Evolutionary conservation across 495 filamentous ascomycete species (phyloP).

Genomic region (Penicillium alfredii): DNA sequence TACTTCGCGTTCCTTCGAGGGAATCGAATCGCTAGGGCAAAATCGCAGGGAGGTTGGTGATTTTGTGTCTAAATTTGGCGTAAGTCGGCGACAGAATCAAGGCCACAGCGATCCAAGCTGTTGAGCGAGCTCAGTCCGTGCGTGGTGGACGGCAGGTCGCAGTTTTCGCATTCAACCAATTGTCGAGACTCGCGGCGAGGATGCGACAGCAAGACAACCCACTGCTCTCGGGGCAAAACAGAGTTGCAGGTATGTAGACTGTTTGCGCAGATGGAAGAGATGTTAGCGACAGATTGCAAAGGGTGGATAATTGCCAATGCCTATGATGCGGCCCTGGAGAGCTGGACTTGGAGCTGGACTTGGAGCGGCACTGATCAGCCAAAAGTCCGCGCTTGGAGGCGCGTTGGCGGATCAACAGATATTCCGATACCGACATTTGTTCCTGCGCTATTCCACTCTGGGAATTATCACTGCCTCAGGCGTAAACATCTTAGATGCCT

Average conservation of each 20-base stretch:
- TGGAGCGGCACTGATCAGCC: conserved; percentile 25
- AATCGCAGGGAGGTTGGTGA: neutral
- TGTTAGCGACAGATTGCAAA: conserved; percentile 4
- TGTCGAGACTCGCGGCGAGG: conserved; percentile 1
- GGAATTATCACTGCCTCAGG: conserved; percentile 1
- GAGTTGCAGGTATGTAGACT: neutral
- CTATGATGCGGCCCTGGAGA: conserved; percentile 17
- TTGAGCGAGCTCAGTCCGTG: no score
- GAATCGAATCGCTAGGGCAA: neutral
- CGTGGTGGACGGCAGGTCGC: no score
- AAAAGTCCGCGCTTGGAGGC: conserved; percentile 27
- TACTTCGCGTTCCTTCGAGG: neutral
- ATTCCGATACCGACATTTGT: conserved; percentile 6
- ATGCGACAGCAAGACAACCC: conserved; percentile 11
- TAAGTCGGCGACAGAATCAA: no score
- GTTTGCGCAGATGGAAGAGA: neutral
- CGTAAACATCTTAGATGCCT: no score
- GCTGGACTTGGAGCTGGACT: conserved; percentile 15
- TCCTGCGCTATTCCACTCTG: conserved; percentile 1
- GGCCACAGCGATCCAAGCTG: no score
- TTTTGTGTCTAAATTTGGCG: no score
- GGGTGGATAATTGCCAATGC: conserved; percentile 17
- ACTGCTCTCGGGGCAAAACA: neutral
- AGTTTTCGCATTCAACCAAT: conserved; percentile 9
- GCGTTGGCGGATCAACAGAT: conserved; percentile 16